These are phyloP conservation scores for Eimeria brunetti DNA, from an alignment of 169 alveolate genomes.

Conservation along the genomic window DNA sequence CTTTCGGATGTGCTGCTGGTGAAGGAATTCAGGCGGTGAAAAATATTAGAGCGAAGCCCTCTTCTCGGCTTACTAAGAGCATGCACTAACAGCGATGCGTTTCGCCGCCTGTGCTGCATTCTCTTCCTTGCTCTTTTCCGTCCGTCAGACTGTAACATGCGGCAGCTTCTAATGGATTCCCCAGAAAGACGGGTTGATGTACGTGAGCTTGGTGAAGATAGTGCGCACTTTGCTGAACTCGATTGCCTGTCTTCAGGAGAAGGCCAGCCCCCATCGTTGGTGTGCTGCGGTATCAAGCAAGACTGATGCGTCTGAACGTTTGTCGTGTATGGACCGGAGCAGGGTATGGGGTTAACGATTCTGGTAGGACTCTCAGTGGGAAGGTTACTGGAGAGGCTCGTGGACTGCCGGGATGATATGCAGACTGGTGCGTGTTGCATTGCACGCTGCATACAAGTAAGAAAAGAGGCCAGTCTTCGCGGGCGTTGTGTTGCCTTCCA, in stretches of 20 bases:
- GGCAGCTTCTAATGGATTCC: conserved; percentile 56
- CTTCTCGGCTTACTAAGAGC: background rate
- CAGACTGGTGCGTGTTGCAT: conserved; percentile 48
- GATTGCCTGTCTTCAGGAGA: background rate
- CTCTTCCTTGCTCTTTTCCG: background rate
- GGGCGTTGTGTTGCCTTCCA: conserved; percentile 66
- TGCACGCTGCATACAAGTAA: conserved; percentile 58
- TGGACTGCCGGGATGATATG: background rate
- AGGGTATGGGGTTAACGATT: background rate
- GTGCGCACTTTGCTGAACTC: background rate
- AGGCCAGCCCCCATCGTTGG: background rate
- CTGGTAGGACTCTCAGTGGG: background rate
- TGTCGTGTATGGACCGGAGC: background rate
- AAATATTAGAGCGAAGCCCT: background rate
- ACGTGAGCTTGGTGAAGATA: background rate
- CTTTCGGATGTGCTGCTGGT: background rate
- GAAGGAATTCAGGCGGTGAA: background rate
- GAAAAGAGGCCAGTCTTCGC: conserved; percentile 52
- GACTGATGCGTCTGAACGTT: background rate
- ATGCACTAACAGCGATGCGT: background rate
- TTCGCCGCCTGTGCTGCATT: background rate
- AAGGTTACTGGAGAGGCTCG: background rate
- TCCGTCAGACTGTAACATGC: conserved; percentile 16
- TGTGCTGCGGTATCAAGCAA: background rate
- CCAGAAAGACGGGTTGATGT: background rate